phyloP scores from a whole-genome alignment of 2,329 filamentous ascomycete species.

The Aspergillus proliferans region DNA sequence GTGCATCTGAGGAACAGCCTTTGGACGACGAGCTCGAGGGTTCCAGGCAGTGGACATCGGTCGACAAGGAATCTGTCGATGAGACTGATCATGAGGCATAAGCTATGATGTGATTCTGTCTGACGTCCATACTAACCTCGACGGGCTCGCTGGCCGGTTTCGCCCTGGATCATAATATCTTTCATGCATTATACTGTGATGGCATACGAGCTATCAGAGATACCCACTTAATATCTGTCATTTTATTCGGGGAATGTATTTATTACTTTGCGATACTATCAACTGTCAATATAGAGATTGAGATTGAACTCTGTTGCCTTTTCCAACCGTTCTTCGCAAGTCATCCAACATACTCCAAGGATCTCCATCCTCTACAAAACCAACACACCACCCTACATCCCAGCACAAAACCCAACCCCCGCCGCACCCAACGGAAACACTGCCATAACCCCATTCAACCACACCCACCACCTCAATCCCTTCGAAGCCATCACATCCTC shows the following conservation, averaged over 20 bases:
- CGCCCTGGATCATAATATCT: background rate
- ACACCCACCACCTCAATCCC: slow-evolving; percentile 15
- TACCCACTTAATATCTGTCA: slow-evolving; percentile 1
- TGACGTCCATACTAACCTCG: background rate
- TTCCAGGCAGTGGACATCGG: slow-evolving; percentile 32
- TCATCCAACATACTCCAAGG: background rate
- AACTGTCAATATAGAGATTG: no score
- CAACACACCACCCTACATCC: slow-evolving; percentile 1
- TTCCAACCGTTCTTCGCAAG: background rate
- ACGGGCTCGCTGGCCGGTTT: no score
- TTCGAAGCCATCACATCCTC: slow-evolving; percentile 14
- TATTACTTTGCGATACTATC: no score
- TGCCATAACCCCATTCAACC: slow-evolving; percentile 18
- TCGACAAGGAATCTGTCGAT: slow-evolving; percentile 25
- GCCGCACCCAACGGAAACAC: slow-evolving; percentile 19
- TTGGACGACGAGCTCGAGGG: slow-evolving; percentile 28
- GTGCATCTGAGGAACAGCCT: slow-evolving; percentile 11
- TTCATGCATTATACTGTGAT: background rate
- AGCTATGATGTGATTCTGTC: background rate
- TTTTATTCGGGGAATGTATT: background rate
- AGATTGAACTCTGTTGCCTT: no score
- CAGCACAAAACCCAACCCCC: slow-evolving; percentile 17
- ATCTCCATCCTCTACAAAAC: background rate
- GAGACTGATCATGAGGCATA: background rate
- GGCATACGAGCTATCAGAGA: background rate